These are phyloP conservation scores for Arthrobotrys iridis DNA, from an alignment of 2,329 filamentous ascomycete species.

Conservation along the genomic window DNA sequence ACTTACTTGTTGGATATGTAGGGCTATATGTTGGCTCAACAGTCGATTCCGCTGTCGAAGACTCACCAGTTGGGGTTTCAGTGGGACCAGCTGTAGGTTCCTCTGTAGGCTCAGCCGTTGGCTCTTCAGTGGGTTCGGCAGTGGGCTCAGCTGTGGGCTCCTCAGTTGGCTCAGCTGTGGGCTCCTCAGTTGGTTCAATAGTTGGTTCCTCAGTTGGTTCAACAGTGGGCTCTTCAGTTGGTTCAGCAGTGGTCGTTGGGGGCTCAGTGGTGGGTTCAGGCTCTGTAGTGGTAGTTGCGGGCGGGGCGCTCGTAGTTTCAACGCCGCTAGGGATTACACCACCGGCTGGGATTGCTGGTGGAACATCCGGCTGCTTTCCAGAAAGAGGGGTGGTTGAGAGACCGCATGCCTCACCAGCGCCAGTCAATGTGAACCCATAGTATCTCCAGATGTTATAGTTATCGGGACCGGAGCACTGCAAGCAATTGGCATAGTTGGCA, in stretches of 20 bases:
- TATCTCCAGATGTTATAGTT: constrained; percentile 64
- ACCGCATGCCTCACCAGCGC: constrained; percentile 60
- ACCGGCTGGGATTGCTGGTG: constrained; percentile 35
- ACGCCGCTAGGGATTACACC: constrained; percentile 36
- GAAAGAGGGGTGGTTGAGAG: constrained; percentile 47
- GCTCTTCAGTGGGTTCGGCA: not conserved
- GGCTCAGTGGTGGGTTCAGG: not conserved
- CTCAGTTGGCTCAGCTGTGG: not conserved
- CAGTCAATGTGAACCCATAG: constrained; percentile 62
- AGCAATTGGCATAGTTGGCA: constrained; percentile 63
- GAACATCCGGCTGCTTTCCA: constrained; percentile 25
- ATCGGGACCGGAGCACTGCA: constrained; percentile 62
- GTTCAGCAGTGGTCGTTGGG: constrained; percentile 18
- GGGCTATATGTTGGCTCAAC: not conserved
- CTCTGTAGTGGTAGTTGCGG: constrained; percentile 11
- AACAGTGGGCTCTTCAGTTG: constrained; percentile 5
- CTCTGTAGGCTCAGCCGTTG: constrained; percentile 13
- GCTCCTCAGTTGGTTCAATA: not conserved
- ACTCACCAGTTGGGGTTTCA: constrained; percentile 1
- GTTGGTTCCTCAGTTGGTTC: constrained; percentile 17
- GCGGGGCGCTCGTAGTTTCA: constrained; percentile 9
- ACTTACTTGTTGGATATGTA: constrained; percentile 2
- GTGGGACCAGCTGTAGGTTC: constrained; percentile 11
- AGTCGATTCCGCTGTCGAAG: not conserved
- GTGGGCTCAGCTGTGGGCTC: not conserved